phyloP scores from a whole-genome alignment of 129 eudicot species.

The Lonicera japonica region DNA sequence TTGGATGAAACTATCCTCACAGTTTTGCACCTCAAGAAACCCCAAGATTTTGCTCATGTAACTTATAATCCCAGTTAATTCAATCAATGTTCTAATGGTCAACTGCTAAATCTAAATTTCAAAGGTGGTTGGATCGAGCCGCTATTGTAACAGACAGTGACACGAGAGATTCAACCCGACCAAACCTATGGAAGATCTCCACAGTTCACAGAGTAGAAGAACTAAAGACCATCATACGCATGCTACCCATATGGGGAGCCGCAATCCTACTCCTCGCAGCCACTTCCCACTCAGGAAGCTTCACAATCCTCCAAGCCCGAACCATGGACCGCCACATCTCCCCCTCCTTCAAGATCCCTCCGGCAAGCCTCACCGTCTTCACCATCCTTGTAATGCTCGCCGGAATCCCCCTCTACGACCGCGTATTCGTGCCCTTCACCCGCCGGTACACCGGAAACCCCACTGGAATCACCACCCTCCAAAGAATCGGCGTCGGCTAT shows the following conservation, averaged over 20 bases:
- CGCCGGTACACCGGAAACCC: slow-evolving; percentile 50
- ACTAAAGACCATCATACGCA: slow-evolving; percentile 53
- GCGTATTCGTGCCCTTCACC: slow-evolving; percentile 53
- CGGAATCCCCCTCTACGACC: slow-evolving; percentile 47
- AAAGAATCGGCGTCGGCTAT: slow-evolving; percentile 68
- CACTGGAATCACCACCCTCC: slow-evolving; percentile 57
- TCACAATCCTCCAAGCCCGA: slow-evolving; percentile 66
- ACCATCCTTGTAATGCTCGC: slow-evolving; percentile 31
- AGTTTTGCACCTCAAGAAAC: background rate
- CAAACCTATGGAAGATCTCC: slow-evolving; percentile 65
- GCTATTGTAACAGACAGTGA: slow-evolving; percentile 42
- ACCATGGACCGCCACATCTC: slow-evolving; percentile 73
- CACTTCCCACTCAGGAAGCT: slow-evolving; percentile 50
- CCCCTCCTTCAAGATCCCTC: slow-evolving; percentile 64
- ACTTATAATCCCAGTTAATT: background rate
- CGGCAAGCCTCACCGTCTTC: slow-evolving; percentile 62
- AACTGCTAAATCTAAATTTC: background rate
- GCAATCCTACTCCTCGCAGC: slow-evolving; percentile 52
- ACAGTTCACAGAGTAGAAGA: slow-evolving; percentile 82
- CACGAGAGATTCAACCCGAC: slow-evolving; percentile 24
- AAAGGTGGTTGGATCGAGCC: slow-evolving; percentile 72
- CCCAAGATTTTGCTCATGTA: background rate
- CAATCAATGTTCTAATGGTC: background rate
- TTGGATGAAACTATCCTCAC: too few relatives aligned
- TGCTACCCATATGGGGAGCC: slow-evolving; percentile 60